Percentiles rank a stretch among this genome's conserved stretches.
These are phyloP conservation scores for Chaetomidium leptoderma DNA, from an alignment of 495 filamentous ascomycete species.

Conservation along the genomic window DNA sequence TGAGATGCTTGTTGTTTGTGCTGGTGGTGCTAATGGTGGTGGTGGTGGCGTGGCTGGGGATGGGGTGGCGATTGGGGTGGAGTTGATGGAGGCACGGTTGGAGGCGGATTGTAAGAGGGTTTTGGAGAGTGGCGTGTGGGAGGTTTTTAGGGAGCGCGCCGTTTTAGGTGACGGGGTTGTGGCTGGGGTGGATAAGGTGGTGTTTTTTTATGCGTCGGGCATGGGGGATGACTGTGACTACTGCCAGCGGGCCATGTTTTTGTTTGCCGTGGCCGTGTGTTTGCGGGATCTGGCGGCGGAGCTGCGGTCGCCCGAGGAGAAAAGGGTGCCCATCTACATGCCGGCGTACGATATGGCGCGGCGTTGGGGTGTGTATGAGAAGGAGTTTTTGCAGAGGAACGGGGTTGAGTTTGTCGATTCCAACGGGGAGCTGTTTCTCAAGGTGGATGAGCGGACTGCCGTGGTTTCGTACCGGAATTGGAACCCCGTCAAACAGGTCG, in stretches of 20 bases:
- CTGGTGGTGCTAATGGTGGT: not conserved
- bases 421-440: conserved; percentile 21
- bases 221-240: conserved; percentile 12
- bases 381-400: not conserved
- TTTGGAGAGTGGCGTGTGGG: conserved; percentile 7
- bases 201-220: conserved; percentile 16
- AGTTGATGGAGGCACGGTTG: not conserved
- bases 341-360: conserved; percentile 3
- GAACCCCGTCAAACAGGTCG: conserved; percentile 36
- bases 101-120: not conserved
- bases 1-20: not conserved
- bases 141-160: not conserved
- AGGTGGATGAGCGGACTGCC: conserved; percentile 16
- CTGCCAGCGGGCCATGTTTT: conserved; percentile 14
- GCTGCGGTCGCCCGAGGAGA: not conserved
- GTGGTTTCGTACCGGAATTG: conserved; percentile 22
- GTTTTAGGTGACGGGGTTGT: not conserved
- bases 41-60: conserved; percentile 3
- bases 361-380: conserved; percentile 11
- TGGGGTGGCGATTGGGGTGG: not conserved
- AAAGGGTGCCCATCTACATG: conserved; percentile 22
- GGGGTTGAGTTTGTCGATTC: conserved; percentile 15
- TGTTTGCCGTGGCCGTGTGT: conserved; percentile 12
- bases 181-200: conserved; percentile 18
- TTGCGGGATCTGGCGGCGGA: conserved; percentile 8